phyloP scores from a whole-genome alignment of 306 rosid genomes.

The Pyrus communis region DNA sequence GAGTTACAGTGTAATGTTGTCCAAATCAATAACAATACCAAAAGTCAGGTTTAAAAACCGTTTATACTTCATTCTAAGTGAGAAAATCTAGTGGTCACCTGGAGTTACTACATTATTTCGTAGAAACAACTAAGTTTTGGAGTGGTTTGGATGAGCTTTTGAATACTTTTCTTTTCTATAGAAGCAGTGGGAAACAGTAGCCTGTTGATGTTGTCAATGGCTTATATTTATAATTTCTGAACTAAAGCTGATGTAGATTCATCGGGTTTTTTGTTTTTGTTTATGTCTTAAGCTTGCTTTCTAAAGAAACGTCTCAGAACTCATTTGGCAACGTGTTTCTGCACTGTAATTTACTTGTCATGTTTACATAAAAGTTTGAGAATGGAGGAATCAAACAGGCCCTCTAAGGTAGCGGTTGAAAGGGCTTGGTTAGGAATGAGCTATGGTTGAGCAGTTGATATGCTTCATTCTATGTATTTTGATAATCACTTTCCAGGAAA shows the following conservation, averaged over 20 bases:
- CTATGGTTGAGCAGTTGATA: background rate
- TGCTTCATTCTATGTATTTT: background rate
- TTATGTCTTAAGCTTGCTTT: background rate
- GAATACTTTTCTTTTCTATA: background rate
- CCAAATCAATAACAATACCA: background rate
- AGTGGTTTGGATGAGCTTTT: background rate
- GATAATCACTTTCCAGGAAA: background rate
- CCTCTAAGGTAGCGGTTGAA: background rate
- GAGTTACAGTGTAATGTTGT: background rate
- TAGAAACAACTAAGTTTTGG: slow-evolving; percentile 15
- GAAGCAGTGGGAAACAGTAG: background rate
- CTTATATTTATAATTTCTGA: background rate
- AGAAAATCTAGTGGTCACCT: background rate
- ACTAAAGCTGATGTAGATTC: background rate
- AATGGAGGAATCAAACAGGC: background rate
- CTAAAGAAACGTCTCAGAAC: background rate
- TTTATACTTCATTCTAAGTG: background rate
- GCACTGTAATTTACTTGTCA: background rate
- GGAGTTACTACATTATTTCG: slow-evolving; percentile 15
- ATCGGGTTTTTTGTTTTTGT: background rate
- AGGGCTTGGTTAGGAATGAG: background rate
- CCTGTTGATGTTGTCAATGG: background rate
- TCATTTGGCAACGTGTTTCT: background rate
- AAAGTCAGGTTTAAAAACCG: background rate
- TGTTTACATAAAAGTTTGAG: background rate